phyloP scores from a whole-genome alignment of 176 grass and related monocot species.

The Zoysia pacifica region DNA sequence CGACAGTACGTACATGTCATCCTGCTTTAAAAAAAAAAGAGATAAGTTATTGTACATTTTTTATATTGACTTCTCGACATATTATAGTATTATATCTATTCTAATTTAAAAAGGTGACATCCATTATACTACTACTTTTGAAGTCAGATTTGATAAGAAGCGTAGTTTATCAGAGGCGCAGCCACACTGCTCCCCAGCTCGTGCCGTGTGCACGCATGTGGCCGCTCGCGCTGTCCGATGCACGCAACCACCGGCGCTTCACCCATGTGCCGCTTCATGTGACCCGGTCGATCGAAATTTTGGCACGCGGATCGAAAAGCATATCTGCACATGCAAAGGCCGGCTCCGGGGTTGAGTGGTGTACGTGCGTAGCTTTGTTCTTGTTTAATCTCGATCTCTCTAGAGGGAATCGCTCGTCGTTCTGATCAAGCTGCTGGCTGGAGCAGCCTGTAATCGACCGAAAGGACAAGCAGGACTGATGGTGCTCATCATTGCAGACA shows the following conservation, averaged over 20 bases:
- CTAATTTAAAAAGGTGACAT: neutral
- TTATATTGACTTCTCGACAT: neutral
- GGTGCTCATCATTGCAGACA: neutral
- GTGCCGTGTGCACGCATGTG: conserved; percentile 23
- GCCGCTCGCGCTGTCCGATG: neutral
- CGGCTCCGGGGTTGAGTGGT: neutral
- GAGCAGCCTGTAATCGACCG: neutral
- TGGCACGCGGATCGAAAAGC: conserved; percentile 12
- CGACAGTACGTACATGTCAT: no score
- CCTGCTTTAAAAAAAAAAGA: neutral
- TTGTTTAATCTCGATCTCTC: neutral
- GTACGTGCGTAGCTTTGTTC: neutral
- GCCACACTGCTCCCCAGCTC: neutral
- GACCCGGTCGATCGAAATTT: neutral
- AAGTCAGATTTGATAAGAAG: conserved; percentile 13
- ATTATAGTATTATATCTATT: neutral
- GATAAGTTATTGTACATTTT: neutral
- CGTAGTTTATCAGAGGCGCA: neutral
- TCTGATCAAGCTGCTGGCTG: neutral
- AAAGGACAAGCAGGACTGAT: neutral
- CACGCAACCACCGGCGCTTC: neutral
- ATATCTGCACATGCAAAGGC: neutral
- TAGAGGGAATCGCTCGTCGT: neutral
- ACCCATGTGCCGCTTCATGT: conserved; percentile 11
- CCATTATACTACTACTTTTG: neutral